Evolutionary conservation across 148 eudicot species (phyloP).

Genomic region (Vaccinium vitisidaea): DNA sequence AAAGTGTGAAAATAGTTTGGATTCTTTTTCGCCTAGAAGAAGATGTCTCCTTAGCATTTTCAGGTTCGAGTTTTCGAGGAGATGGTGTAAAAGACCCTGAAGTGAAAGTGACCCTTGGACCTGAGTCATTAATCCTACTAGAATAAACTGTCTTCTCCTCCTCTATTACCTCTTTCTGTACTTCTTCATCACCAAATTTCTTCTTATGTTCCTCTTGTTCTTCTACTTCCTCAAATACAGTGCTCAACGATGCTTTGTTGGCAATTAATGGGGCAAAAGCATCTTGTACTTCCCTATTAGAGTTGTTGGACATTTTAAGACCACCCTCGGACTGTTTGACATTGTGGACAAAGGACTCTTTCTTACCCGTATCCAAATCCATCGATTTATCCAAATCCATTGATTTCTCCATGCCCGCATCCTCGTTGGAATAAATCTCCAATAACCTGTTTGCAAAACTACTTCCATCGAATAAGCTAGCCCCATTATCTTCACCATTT

Average conservation of each 20-base stretch:
- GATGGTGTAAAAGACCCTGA: constrained; percentile 6
- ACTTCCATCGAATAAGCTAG: constrained; percentile 45
- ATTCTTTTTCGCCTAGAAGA: constrained; percentile 32
- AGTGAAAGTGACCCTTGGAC: constrained; percentile 1
- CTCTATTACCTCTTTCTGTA: constrained; percentile 78
- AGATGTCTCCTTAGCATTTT: constrained; percentile 6
- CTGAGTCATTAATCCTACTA: not conserved
- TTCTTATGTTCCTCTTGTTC: constrained; percentile 38
- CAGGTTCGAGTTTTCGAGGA: constrained; percentile 11
- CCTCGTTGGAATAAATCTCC: constrained; percentile 66
- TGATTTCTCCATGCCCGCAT: constrained; percentile 82
- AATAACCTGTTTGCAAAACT: constrained; percentile 57
- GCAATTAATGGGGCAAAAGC: constrained; percentile 24
- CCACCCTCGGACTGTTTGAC: constrained; percentile 35
- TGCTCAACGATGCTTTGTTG: constrained; percentile 59
- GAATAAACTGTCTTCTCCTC: constrained; percentile 36
- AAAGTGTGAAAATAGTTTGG: constrained; percentile 81
- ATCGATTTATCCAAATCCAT: constrained; percentile 57
- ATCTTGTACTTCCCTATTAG: constrained; percentile 19
- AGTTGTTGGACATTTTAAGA: constrained; percentile 15
- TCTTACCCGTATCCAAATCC: constrained; percentile 35
- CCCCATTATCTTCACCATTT: constrained; percentile 43
- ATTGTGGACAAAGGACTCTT: constrained; percentile 41
- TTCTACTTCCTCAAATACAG: constrained; percentile 80
- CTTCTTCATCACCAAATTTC: constrained; percentile 54